Base-by-base conservation (phyloP, 129 eudicot genomes). In the Erigeron canadensis region DNA sequence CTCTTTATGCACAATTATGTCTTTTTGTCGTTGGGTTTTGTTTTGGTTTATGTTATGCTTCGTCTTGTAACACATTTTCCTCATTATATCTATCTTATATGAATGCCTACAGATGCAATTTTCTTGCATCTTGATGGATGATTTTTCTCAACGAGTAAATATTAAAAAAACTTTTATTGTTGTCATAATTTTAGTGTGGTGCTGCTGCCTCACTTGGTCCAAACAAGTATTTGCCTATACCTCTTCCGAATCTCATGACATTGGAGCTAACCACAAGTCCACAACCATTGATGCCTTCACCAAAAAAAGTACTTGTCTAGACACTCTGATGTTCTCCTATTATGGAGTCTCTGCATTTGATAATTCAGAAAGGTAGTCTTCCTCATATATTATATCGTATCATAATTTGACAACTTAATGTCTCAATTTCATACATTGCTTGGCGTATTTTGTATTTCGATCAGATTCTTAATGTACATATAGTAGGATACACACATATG, bases 241-340 rank as follows among this genome's bases (percentile, higher is more conserved):
- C 39, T 16, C 74, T 38, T 51, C 63, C 48, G 17, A 69, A 51
- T 69, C 48, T 69, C 19, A 69, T n/a, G 39, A 69, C 64, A 10
- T 12, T 69, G 53, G 51, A 38, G 50, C 53, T 47, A 47, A 47
- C 6, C n/a, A 54, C 40, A 55, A 54, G 11, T 10, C 6, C n/a
- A 54, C 40, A 55, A 54, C 38, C 5, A 39, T 54, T 37, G 48
- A 53, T n/a, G 63, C 51, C 39, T 54, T 38, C 64, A 17, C 50
- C 8, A 10, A 38, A 11, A 11, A 56, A 70, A 37, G 51, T 38
- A 54, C 40, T 38, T 2, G 5, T 37, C 39, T 19, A 12, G 22
- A 18, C 39, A 10, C 51, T 70, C 63, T 37, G 41, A 70, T 17
- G 18, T 70, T 54, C 34, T 53, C 74, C 64, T 16, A 51, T 13